Conservation (phyloP, 805 yeast genomes). For the Yarrowia sp. region DNA sequence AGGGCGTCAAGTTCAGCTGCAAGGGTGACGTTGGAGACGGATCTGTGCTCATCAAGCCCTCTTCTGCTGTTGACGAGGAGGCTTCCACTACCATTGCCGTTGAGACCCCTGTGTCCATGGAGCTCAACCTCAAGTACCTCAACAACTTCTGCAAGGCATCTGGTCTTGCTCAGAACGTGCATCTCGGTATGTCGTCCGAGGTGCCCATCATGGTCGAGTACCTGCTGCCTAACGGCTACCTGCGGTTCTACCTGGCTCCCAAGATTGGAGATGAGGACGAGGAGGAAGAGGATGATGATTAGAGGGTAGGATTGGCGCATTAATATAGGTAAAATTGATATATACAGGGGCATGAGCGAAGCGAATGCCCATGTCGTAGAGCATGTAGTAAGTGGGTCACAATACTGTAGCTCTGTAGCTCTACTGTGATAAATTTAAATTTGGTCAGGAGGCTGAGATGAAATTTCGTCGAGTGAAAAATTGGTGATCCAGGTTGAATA, state of each 20-base stretch:
- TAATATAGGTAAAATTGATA: background rate
- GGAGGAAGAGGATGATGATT: slow-evolving; percentile 24
- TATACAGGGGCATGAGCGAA: background rate
- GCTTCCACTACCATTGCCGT: slow-evolving; percentile 71
- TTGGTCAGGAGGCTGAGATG: no score
- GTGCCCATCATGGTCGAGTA: slow-evolving; percentile 94
- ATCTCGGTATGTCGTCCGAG: slow-evolving; percentile 82
- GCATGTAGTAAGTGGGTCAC: no score
- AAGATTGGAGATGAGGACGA: slow-evolving; percentile 88
- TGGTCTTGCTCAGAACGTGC: slow-evolving; percentile 68
- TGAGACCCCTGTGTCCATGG: slow-evolving; percentile 80
- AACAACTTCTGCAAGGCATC: slow-evolving; percentile 91
- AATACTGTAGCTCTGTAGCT: no score
- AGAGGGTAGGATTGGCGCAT: background rate
- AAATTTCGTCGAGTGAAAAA: no score
- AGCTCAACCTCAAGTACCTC: slow-evolving; percentile 89
- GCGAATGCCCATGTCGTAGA: no score
- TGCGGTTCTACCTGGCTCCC: slow-evolving; percentile 96
- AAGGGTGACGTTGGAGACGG: slow-evolving; percentile 94
- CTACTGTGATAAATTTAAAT: no score
- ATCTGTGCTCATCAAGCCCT: slow-evolving; percentile 79
- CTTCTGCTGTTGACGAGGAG: slow-evolving; percentile 66
- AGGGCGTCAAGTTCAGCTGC: slow-evolving; percentile 81
- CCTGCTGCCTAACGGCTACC: slow-evolving; percentile 84
- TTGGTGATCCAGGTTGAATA: no score